These are phyloP conservation scores for Colletotrichum horii DNA, from an alignment of 2,329 filamentous ascomycete genomes.

Conservation along the genomic window DNA sequence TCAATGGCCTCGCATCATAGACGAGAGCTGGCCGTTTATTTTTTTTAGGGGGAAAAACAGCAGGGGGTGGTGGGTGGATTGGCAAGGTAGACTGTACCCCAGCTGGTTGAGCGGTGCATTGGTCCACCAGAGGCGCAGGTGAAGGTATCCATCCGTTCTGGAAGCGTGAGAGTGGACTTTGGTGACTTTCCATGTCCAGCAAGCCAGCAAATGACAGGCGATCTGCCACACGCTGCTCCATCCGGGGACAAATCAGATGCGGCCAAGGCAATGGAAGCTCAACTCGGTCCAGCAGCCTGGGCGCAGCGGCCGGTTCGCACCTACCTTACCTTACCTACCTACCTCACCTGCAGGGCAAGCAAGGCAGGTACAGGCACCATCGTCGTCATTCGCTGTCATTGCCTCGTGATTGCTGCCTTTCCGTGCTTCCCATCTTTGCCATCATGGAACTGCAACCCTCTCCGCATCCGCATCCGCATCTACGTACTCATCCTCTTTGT, in stretches of 20 bases:
- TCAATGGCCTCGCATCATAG: conserved; percentile 19
- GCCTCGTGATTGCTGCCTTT: background rate
- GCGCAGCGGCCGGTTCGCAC: conserved; percentile 1
- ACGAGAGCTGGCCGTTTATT: background rate
- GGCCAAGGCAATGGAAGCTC: background rate
- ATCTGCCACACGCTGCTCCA: conserved; percentile 11
- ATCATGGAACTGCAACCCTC: background rate
- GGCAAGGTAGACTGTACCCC: background rate
- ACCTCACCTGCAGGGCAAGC: background rate
- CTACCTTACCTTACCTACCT: background rate
- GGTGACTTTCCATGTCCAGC: background rate
- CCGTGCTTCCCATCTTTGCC: background rate
- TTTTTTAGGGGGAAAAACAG: conserved; percentile 11
- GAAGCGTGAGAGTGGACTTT: background rate
- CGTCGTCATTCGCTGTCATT: background rate
- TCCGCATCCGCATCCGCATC: background rate
- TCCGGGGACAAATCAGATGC: conserved; percentile 7
- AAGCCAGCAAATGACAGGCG: conserved; percentile 12
- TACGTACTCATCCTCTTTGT: background rate
- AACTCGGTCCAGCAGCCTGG: conserved; percentile 6
- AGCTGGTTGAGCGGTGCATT: background rate
- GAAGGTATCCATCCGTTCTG: background rate
- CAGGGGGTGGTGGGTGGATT: background rate
- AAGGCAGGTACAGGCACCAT: background rate
- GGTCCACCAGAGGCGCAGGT: background rate